These are phyloP conservation scores for Daldinia eschscholtzii DNA, from an alignment of 2,329 filamentous ascomycete genomes.

Conservation along the genomic window DNA sequence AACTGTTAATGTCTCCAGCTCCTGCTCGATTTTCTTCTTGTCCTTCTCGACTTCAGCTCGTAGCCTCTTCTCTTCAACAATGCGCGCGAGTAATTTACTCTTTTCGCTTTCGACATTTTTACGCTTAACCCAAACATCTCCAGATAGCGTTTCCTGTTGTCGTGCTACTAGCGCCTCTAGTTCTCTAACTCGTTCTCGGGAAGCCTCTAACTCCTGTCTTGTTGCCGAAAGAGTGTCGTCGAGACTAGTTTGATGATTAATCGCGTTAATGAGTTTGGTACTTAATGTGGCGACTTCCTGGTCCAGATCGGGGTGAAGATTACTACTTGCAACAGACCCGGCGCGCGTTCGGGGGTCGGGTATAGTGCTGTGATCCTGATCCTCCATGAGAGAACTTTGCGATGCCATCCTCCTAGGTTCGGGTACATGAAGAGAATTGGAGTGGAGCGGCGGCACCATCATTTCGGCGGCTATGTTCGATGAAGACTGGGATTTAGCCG, in stretches of 20 bases:
- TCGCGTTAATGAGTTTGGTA: slow-evolving; percentile 95
- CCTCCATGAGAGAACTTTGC: slow-evolving; percentile 61
- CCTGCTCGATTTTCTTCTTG: slow-evolving; percentile 90
- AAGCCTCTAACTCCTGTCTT: slow-evolving; percentile 83
- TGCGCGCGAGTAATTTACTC: slow-evolving; percentile 66
- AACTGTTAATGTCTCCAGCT: slow-evolving; percentile 89
- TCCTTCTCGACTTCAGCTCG: slow-evolving; percentile 78
- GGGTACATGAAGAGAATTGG: slow-evolving; percentile 52
- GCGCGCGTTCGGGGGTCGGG: slow-evolving; percentile 72
- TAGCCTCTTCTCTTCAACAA: slow-evolving; percentile 75
- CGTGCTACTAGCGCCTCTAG: slow-evolving; percentile 76
- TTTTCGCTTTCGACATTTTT: slow-evolving; percentile 81
- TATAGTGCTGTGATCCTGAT: slow-evolving; percentile 76
- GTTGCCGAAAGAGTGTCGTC: slow-evolving; percentile 89
- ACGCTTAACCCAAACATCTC: slow-evolving; percentile 81
- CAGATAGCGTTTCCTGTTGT: slow-evolving; percentile 78
- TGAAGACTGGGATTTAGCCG: slow-evolving; percentile 51
- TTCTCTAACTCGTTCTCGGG: slow-evolving; percentile 74
- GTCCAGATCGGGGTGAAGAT: slow-evolving; percentile 68
- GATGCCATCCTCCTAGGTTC: slow-evolving; percentile 54
- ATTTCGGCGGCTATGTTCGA: slow-evolving; percentile 48
- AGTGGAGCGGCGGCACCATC: slow-evolving; percentile 41
- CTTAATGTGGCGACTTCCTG: slow-evolving; percentile 89
- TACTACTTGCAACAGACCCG: slow-evolving; percentile 60
- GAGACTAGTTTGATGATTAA: slow-evolving; percentile 93